These are phyloP conservation scores for Trichoderma guizhouense DNA, from an alignment of 2,329 filamentous ascomycete species.

Conservation along the genomic window DNA sequence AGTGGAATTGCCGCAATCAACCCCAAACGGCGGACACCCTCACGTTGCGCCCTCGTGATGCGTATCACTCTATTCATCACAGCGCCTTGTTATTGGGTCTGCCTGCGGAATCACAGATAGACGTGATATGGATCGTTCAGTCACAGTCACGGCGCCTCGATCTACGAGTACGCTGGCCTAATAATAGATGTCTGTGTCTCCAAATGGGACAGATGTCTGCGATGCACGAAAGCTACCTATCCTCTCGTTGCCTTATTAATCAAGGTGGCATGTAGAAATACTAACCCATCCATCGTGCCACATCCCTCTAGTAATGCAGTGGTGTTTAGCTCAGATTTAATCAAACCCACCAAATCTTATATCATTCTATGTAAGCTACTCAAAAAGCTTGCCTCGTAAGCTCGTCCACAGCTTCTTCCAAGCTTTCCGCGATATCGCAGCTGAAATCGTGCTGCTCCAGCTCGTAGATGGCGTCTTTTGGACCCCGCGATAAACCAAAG, in stretches of 20 bases:
- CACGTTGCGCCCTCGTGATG: conserved; percentile 1
- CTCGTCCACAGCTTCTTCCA: not conserved
- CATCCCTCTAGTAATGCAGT: not conserved
- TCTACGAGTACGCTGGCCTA: not conserved
- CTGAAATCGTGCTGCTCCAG: not conserved
- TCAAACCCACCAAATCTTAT: not conserved
- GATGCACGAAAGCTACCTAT: not conserved
- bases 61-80: not conserved
- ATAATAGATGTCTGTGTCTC: not conserved
- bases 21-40: conserved; percentile 8
- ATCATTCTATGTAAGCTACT: not conserved
- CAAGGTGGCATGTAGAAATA: not conserved
- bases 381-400: not conserved
- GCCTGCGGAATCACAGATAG: not conserved
- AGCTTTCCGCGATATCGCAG: conserved; percentile 9
- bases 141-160: not conserved
- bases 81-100: not conserved
- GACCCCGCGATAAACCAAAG: conserved; percentile 1
- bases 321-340: not conserved
- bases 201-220: not conserved
- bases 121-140: not conserved
- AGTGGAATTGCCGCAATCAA: conserved; percentile 3
- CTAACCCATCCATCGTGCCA: not conserved
- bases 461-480: not conserved
- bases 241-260: not conserved